phyloP scores from a whole-genome alignment of 129 eudicot species.

The Helichrysum umbraculigerum region DNA sequence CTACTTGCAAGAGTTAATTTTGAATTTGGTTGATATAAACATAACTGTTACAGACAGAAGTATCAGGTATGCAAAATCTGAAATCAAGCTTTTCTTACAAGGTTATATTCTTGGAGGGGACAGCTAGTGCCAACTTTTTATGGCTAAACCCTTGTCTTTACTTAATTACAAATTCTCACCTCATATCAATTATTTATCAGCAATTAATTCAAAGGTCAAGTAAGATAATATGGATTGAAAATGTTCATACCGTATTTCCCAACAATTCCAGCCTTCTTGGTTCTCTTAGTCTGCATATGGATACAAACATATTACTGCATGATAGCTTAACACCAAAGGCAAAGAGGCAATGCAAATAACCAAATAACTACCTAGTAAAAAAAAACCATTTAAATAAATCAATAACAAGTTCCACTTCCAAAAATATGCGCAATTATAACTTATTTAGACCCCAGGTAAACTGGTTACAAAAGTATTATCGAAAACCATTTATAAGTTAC shows the following conservation, averaged over 20 bases:
- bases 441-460: neutral
- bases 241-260: slow-evolving; percentile 69
- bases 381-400: neutral
- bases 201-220: neutral
- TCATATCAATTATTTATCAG: neutral
- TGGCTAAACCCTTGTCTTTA: neutral
- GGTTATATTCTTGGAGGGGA: neutral
- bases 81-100: neutral
- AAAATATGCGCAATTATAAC: neutral
- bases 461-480: neutral
- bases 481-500: no score
- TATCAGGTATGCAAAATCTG: slow-evolving; percentile 1
- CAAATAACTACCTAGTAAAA: neutral
- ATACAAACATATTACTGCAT: slow-evolving; percentile 17
- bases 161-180: neutral
- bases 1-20: no score
- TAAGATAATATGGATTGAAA: neutral
- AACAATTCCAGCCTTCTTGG: slow-evolving; percentile 84
- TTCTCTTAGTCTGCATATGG: slow-evolving; percentile 66
- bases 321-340: neutral
- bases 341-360: neutral
- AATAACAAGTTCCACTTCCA: neutral
- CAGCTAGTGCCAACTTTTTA: neutral
- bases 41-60: neutral
- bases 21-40: neutral